Evolutionary conservation across 139 green algal genomes (phyloP).

Genomic region (Desmodesmus armatus): DNA sequence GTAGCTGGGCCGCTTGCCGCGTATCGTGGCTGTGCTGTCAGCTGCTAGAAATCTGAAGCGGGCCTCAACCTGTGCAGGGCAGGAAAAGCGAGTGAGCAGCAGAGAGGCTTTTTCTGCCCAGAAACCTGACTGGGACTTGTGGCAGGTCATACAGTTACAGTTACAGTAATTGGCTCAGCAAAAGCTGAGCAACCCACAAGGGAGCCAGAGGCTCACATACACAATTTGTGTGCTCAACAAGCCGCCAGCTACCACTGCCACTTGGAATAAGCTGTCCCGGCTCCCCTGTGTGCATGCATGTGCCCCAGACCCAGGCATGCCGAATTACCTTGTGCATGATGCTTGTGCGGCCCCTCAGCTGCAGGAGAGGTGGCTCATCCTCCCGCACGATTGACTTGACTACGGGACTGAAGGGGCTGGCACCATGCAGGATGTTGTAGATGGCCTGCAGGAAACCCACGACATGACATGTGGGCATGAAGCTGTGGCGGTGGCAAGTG

Average conservation of each 20-base stretch:
- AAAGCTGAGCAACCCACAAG: too few relatives aligned
- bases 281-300: not conserved
- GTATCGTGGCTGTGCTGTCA: conserved; percentile 65
- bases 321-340: conserved; percentile 51
- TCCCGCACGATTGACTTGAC: conserved; percentile 64
- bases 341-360: conserved; percentile 45
- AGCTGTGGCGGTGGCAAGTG: not conserved
- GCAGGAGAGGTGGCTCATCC: conserved; percentile 47
- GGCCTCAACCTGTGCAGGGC: conserved; percentile 77
- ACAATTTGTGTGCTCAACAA: too few relatives aligned
- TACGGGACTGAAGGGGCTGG: conserved; percentile 75
- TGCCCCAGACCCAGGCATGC: not conserved
- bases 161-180: too few relatives aligned
- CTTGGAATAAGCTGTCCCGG: too few relatives aligned
- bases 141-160: too few relatives aligned
- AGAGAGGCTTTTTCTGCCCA: too few relatives aligned
- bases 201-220: not conserved
- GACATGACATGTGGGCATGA: too few relatives aligned
- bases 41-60: conserved; percentile 88
- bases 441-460: too few relatives aligned
- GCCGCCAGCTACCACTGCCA: too few relatives aligned
- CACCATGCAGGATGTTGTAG: conserved; percentile 46
- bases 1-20: conserved; percentile 76
- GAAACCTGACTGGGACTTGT: not conserved
- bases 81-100: not conserved